Evolutionary conservation across 148 eudicot species (phyloP), one percentile per base, ranked within the genome.

Genomic region (Vaccinium darrowii): DNA sequence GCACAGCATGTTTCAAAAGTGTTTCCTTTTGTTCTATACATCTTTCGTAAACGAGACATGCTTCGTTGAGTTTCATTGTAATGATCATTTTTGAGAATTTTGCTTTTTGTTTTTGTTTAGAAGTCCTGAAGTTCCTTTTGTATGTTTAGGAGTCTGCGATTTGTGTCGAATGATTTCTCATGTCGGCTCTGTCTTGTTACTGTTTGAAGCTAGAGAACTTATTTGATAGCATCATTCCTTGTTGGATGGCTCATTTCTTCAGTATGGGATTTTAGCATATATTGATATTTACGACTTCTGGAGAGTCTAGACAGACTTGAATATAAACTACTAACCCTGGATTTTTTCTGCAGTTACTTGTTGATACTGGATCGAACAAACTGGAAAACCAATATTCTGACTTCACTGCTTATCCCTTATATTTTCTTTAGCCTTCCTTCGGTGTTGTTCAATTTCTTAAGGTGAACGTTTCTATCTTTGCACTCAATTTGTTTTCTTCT

Each of bases 301-400:
- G 8, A 0, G 25, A 7, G 8, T 13, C 51, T 75, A 67, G n/a
- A 56, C 47, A 54, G 63, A 30, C 65, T 53, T 84, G 30, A 9
- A 51, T 21, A 60, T 54, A 15, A 50, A n/a, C 83, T 49, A 60
- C 43, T 14, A 69, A 43, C 39, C 78, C 58, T 81, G 23, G 33
- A 18, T 77, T 50, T 67, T 57, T 77, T 33, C 49, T 90, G 91
- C 97, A 96, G 99, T 62, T 96, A 96, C 82, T 88, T 96, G 95
- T 76, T 96, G 92, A 90, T 94, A 67, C 81, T 96, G 91, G 99
- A 94, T 85, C 90, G 97, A 53, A 96, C 99, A 27, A 90, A 96
- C 80, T 96, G 98, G 99, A 96, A 93, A 89, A 90, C 94, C 54
- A 94, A 96, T 90, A 94, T 96, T 92, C 90, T 94, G 76, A 96